Evolutionary conservation across 75 land plant species (phyloP), one percentile per base, ranked within the genome.

Genomic region (Sequoiadendron giganteum): DNA sequence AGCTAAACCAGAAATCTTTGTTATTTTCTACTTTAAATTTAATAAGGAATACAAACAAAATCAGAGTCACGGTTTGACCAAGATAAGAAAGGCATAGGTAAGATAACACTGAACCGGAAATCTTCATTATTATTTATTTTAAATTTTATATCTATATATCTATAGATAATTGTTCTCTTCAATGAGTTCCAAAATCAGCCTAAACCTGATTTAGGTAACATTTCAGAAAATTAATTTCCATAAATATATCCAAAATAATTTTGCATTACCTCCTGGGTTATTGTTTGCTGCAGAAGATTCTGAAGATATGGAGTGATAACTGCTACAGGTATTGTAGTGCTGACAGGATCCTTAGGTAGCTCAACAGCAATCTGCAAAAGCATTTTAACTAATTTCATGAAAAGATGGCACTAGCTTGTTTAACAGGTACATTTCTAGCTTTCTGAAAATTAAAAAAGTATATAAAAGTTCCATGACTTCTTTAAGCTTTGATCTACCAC

Each of bases 301-400:
- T 95, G 95, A 89, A 95, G 94, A 58, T 93, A 93, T 89, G 95
- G 92, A 93, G 92, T 84, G 65, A 95, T 88, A 87, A 93, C 78
- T 88, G 95, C 91, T 30, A 92, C 88, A 73, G 93, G 92, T 30
- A 93, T 3, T 52, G 86, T 80, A 58, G 86, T 28, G 86, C 84
- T 87, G 61, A 52, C 68, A 49, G 85, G 5, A n/a, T 94, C 96
- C 88, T 88, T 92, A 2, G 91, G 85, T 1, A 73, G 39, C 84
- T 89, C 94, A 40, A 30, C 84, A 49, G 61, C 39, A 72, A 85
- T 85, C 87, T 90, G 89, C 84, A 81, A 81, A 8, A 81, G 8
- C 3, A 42, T 8, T 81, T 43, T 40, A 73, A 81, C n/a, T 81
- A 14, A 78, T 28, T 45, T 18, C n/a, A 45, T 10, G 8, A 81